Evolutionary conservation across 2,329 filamentous ascomycete genomes (phyloP).

Genomic region (Colletotrichum incanum): DNA sequence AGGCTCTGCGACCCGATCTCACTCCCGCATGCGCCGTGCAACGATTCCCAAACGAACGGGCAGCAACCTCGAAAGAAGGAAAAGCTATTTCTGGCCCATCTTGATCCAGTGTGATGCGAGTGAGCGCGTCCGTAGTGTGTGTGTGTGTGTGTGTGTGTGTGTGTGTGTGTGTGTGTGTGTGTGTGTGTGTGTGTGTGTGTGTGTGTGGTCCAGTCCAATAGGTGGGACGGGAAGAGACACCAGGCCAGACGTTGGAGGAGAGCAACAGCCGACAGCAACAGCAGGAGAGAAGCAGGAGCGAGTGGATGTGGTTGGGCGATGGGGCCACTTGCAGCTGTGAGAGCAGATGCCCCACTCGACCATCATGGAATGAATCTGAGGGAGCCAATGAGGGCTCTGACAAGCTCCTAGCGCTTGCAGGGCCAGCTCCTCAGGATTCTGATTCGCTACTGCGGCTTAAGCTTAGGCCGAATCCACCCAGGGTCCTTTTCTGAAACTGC

Average conservation of each 20-base stretch:
- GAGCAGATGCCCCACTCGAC: constrained; percentile 1
- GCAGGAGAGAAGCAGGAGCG: background rate
- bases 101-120: constrained; percentile 14
- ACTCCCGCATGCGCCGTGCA: constrained; percentile 41
- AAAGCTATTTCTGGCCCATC: constrained; percentile 41
- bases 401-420: constrained; percentile 47
- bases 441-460: constrained; percentile 53
- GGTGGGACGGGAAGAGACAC: constrained; percentile 37
- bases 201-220: constrained; percentile 21
- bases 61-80: constrained; percentile 26
- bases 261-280: background rate
- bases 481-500: constrained; percentile 48
- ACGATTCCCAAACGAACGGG: constrained; percentile 35
- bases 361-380: constrained; percentile 43
- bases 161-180: constrained; percentile 19
- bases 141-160: constrained; percentile 1
- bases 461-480: constrained; percentile 54
- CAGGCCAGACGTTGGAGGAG: constrained; percentile 33
- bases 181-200: no score
- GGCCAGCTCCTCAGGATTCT: constrained; percentile 49
- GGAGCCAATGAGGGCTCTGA: constrained; percentile 49
- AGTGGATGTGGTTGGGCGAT: constrained; percentile 18
- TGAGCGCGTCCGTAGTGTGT: background rate
- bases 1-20: constrained; percentile 43
- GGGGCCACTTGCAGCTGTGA: constrained; percentile 20